These are phyloP conservation scores for Colletotrichum sp. DNA, from an alignment of 2,329 filamentous ascomycete genomes.

Conservation along the genomic window DNA sequence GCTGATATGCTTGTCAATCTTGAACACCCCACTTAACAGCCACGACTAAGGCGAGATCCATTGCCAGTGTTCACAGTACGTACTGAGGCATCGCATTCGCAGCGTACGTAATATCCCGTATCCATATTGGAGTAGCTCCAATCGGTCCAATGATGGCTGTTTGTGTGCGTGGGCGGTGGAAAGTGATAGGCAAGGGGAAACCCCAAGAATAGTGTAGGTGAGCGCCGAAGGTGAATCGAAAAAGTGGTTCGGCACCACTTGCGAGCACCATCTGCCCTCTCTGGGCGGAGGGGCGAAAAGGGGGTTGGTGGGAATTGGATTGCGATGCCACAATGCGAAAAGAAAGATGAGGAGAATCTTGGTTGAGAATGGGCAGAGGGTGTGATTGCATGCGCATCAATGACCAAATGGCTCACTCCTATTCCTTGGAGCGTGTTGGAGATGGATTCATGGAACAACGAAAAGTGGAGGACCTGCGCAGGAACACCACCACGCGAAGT, in stretches of 20 bases:
- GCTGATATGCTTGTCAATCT: constrained; percentile 2
- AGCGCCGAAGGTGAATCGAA: neutral
- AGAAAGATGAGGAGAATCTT: neutral
- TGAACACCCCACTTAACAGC: constrained; percentile 7
- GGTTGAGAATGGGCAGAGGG: neutral
- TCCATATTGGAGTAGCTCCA: constrained; percentile 1
- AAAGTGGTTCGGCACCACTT: neutral
- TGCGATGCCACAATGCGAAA: neutral
- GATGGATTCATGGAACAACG: neutral
- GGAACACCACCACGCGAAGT: neutral
- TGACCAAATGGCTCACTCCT: neutral
- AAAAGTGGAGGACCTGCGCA: neutral
- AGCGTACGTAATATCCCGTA: constrained; percentile 17
- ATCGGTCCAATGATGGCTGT: neutral
- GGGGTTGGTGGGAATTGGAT: neutral
- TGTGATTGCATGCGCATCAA: neutral
- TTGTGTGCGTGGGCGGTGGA: neutral
- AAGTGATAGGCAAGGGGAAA: neutral
- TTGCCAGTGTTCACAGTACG: neutral
- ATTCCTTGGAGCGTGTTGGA: neutral
- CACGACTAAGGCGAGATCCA: neutral
- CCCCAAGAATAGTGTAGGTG: neutral
- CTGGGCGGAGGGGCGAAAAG: neutral
- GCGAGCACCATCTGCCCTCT: neutral
- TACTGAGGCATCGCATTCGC: neutral